phyloP scores from a whole-genome alignment of 1,284 basidiomycete genomes.

The Meira nashicola region DNA sequence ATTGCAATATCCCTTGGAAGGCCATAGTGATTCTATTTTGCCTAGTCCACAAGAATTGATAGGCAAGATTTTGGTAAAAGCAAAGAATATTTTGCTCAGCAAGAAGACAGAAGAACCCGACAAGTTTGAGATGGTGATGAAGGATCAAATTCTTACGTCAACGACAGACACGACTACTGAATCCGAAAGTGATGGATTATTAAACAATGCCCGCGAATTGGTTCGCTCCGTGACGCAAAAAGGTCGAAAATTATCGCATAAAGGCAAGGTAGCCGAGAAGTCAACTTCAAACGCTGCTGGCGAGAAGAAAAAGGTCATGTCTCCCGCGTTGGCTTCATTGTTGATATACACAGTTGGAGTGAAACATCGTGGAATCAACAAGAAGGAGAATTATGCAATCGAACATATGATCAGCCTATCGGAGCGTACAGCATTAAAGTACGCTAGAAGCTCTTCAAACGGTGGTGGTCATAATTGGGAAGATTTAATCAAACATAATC shows the following conservation, averaged over 20 bases:
- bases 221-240: constrained; percentile 12
- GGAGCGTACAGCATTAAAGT: constrained; percentile 59
- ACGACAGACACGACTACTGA: constrained; percentile 19
- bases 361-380: constrained; percentile 86
- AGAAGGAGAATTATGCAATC: constrained; percentile 77
- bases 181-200: constrained; percentile 23
- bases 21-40: constrained; percentile 53
- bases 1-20: constrained; percentile 28
- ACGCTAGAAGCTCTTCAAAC: constrained; percentile 27
- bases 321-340: constrained; percentile 67
- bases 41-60: constrained; percentile 85
- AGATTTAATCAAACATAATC: constrained; percentile 84
- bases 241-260: not conserved
- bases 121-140: not conserved
- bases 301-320: constrained; percentile 59
- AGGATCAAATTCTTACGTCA: not conserved
- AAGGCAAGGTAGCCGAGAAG: constrained; percentile 4
- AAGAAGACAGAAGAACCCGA: not conserved
- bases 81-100: constrained; percentile 29
- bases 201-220: constrained; percentile 12
- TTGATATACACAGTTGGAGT: constrained; percentile 94
- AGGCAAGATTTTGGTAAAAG: constrained; percentile 76
- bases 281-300: not conserved
- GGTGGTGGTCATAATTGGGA: constrained; percentile 11
- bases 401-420: constrained; percentile 91